Conservation (phyloP, 164 flowering plant genomes). For the Sedum album region DNA sequence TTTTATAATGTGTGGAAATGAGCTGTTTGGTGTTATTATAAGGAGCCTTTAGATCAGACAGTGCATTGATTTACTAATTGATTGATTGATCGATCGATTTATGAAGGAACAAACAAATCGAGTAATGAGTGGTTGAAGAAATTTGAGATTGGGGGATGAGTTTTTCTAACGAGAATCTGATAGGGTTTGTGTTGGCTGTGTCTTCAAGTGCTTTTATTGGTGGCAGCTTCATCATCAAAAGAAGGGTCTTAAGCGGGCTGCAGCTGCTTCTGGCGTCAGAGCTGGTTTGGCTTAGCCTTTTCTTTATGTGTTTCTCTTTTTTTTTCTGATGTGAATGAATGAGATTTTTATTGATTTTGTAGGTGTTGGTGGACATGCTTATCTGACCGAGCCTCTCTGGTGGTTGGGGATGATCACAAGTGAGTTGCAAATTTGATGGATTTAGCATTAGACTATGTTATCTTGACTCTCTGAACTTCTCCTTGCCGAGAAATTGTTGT, state of each 20-base stretch:
- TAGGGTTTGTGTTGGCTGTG: not conserved
- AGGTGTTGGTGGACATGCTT: slow-evolving; percentile 75
- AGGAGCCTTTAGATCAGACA: not conserved
- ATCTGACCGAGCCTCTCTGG: slow-evolving; percentile 84
- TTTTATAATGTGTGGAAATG: not conserved
- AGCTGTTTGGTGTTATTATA: slow-evolving; percentile 3
- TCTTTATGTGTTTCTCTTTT: not conserved
- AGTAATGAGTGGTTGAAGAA: no score
- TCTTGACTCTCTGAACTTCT: no score
- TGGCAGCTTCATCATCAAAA: slow-evolving; percentile 74
- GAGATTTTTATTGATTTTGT: slow-evolving; percentile 10
- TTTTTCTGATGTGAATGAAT: slow-evolving; percentile 9
- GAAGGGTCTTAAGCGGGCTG: slow-evolving; percentile 70
- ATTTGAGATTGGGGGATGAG: no score
- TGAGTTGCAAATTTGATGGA: no score
- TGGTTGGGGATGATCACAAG: slow-evolving; percentile 83
- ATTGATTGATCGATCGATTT: not conserved
- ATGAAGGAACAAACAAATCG: slow-evolving; percentile 1
- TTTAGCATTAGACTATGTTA: no score
- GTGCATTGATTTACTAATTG: not conserved
- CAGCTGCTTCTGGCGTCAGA: slow-evolving; percentile 64
- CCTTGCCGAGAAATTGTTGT: no score
- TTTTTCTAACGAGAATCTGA: not conserved
- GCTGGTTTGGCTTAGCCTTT: slow-evolving; percentile 38
- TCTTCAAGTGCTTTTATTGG: slow-evolving; percentile 57